phyloP scores from a whole-genome alignment of 805 yeast species.

The Candida glaebosa region DNA sequence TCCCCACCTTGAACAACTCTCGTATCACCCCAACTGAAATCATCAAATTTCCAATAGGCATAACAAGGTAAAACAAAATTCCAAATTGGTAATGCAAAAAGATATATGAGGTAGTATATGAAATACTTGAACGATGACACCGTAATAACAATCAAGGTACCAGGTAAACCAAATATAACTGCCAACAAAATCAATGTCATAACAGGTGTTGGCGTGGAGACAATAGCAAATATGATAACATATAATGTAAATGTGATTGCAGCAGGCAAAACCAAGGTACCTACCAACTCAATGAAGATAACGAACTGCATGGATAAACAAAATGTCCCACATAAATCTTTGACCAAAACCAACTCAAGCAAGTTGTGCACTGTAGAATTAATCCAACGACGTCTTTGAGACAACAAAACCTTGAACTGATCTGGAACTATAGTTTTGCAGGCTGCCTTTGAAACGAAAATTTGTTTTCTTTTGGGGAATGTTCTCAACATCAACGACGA shows the following conservation, averaged over 20 bases:
- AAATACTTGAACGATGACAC: slow-evolving; percentile 71
- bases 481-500: slow-evolving; percentile 83
- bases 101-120: slow-evolving; percentile 74
- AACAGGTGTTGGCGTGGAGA: slow-evolving; percentile 71
- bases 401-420: slow-evolving; percentile 69
- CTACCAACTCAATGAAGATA: slow-evolving; percentile 76
- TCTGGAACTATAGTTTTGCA: slow-evolving; percentile 92
- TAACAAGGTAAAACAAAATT: slow-evolving; percentile 82
- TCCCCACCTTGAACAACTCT: slow-evolving; percentile 71
- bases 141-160: slow-evolving; percentile 73
- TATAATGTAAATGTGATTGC: slow-evolving; percentile 82
- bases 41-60: slow-evolving; percentile 94
- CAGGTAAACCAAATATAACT: slow-evolving; percentile 82
- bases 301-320: slow-evolving; percentile 95
- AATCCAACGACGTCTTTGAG: slow-evolving; percentile 96
- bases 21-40: slow-evolving; percentile 95
- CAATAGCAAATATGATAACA: slow-evolving; percentile 67
- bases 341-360: slow-evolving; percentile 79
- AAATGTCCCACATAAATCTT: slow-evolving; percentile 89
- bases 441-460: slow-evolving; percentile 86
- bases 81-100: slow-evolving; percentile 89
- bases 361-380: slow-evolving; percentile 92
- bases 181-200: slow-evolving; percentile 74
- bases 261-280: slow-evolving; percentile 85
- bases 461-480: slow-evolving; percentile 84